Evolutionary conservation across 257 asterid species (phyloP).

Genomic region (Paraleonurus japonicus): DNA sequence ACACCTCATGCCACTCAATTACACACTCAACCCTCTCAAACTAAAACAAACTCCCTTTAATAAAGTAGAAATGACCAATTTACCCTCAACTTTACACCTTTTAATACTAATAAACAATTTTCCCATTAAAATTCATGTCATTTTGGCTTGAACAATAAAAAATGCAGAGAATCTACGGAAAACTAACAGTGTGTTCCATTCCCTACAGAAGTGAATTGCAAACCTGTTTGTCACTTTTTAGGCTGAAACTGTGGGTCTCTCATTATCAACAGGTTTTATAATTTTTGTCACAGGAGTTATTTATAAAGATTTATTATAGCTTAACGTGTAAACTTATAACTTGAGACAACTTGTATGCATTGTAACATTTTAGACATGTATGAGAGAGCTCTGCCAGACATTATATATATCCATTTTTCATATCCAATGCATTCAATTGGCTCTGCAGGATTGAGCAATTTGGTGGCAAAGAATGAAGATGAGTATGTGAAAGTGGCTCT

Average conservation of each 20-base stretch:
- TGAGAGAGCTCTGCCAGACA: neutral
- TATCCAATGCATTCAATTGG: slow-evolving; percentile 2
- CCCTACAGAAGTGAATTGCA: neutral
- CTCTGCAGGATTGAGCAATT: slow-evolving; percentile 63
- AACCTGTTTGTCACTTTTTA: neutral
- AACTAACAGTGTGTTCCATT: neutral
- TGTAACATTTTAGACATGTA: neutral
- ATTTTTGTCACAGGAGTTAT: neutral
- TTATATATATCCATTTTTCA: neutral
- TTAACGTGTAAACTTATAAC: neutral
- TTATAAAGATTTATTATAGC: neutral
- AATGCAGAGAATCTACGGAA: neutral
- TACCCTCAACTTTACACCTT: no score
- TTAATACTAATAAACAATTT: no score
- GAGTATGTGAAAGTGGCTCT: slow-evolving; percentile 77
- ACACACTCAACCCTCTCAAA: no score
- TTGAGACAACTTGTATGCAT: neutral
- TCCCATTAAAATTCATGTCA: no score
- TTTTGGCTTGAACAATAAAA: no score
- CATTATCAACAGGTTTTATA: neutral
- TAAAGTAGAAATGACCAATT: no score
- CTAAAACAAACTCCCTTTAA: no score
- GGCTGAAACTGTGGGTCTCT: neutral
- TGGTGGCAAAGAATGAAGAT: slow-evolving; percentile 79
- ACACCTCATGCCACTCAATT: no score